Evolutionary conservation across 176 grass and related monocot genomes (phyloP).

Genomic region (Phoenix roebelenii): DNA sequence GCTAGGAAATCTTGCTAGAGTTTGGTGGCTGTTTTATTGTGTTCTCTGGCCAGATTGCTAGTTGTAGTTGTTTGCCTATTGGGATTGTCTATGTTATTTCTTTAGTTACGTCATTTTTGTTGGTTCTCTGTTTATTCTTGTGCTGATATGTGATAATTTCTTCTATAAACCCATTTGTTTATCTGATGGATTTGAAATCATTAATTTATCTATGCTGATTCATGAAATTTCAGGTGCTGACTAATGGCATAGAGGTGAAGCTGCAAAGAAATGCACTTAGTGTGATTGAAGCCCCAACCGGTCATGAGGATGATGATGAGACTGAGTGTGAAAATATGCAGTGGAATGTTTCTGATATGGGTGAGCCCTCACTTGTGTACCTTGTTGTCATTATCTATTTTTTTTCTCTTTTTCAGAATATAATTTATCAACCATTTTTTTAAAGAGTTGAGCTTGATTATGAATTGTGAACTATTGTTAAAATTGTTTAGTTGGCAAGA

Average conservation of each 20-base stretch:
- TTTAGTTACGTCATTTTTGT: too few species aligned
- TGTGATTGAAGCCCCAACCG: conserved; percentile 1
- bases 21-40: too few species aligned
- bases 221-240: conserved; percentile 12
- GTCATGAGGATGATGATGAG: conserved; percentile 2
- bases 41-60: too few species aligned
- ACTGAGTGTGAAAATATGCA: not conserved
- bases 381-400: not conserved
- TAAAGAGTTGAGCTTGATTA: not conserved
- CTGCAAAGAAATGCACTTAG: conserved; percentile 1
- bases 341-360: conserved; percentile 2
- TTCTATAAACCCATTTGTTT: too few species aligned
- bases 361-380: not conserved
- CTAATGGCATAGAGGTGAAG: conserved; percentile 4
- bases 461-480: not conserved
- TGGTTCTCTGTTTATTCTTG: too few species aligned
- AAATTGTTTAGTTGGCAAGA: not conserved
- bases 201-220: not conserved
- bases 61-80: too few species aligned
- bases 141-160: too few species aligned
- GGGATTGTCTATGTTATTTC: too few species aligned
- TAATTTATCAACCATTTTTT: not conserved
- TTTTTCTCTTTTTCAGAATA: not conserved
- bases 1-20: too few species aligned
- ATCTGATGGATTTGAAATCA: too few species aligned